Base-by-base conservation (phyloP, 192 early-diverging fungal genomes). In the Coemansia sp. region DNA sequence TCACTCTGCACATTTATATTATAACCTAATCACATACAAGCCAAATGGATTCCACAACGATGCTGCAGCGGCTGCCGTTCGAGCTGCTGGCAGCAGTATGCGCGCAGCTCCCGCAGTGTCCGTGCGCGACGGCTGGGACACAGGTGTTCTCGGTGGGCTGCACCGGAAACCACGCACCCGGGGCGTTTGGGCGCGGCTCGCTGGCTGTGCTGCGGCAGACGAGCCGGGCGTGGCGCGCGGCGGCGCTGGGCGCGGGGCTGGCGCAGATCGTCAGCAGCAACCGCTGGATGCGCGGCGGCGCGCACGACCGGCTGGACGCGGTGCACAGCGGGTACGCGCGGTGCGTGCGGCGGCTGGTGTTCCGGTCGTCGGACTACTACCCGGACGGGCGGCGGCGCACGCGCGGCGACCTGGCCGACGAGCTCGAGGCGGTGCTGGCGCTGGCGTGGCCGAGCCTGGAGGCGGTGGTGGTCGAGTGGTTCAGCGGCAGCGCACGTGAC, bases 391-490 rank as follows among this genome's bases (percentile, higher is more conserved):
- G 56, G n/a, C 61, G 61, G 23, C 57, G 53, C 25, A 29, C 50
- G 59, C 43, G 47, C 43, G 56, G 19, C 58, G 58, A 33, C 28
- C 19, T 56, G 27, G 49, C 56, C n/a, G 56, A 27, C 5, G 59
- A 62, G 62, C 31, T 78, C 5, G 75, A 78, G 40, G 61, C 60
- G 25, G 58, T 62, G 19, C 69, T 78, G 52, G 65, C 58, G 11
- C 33, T 72, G 29, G 38, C 21, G 22, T 78, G 75, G 75, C 62
- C 69, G 9, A 11, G 58, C 25, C 47, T 72, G 12, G 69, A 67
- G 28, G 59, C 69, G 5, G 62, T 78, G 18, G 65, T 60, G 0
- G 58, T 68, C 6, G 75, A 72, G 24, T 71, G 69, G 75, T 78
- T 78, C 59, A 65, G 75, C 46, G 65, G 60, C 19, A 10, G 18